Conservation (phyloP, 148 eudicot genomes). For the Arctostaphylos glauca region DNA sequence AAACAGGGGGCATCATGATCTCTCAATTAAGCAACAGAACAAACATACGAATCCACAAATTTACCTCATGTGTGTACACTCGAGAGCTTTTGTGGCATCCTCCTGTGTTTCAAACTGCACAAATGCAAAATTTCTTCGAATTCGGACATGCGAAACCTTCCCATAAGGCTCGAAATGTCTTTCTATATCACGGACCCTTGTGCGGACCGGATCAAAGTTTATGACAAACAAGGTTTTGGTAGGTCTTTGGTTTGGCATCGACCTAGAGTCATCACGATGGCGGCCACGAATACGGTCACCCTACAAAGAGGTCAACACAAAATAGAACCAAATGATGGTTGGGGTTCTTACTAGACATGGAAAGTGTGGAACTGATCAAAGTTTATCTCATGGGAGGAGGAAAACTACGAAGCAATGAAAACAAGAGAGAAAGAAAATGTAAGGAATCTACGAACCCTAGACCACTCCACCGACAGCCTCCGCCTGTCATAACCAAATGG, state of each 20-base stretch:
- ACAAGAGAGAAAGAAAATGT: background rate
- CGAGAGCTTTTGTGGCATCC: conserved; percentile 87
- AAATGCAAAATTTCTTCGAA: conserved; percentile 79
- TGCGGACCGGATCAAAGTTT: conserved; percentile 70
- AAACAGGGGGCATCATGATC: background rate
- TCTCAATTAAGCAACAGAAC: background rate
- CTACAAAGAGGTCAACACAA: conserved; percentile 28
- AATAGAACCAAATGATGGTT: conserved; percentile 1
- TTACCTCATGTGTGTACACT: conserved; percentile 88
- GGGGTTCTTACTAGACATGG: background rate
- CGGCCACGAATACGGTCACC: conserved; percentile 70
- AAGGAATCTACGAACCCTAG: conserved; percentile 48
- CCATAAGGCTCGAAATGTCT: conserved; percentile 82
- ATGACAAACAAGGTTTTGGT: conserved; percentile 86
- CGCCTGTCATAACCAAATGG: conserved; percentile 92
- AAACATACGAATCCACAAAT: no score
- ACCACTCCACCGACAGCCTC: conserved; percentile 89
- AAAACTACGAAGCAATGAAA: background rate
- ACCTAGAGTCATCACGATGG: conserved; percentile 55
- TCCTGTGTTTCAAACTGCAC: conserved; percentile 82
- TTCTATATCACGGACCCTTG: conserved; percentile 65
- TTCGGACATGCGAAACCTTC: conserved; percentile 59
- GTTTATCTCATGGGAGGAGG: background rate
- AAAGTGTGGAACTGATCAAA: background rate
- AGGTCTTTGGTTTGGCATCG: conserved; percentile 58